Base-by-base conservation (phyloP, 108 stramenopile genomes). In the Nitzschia palea region DNA sequence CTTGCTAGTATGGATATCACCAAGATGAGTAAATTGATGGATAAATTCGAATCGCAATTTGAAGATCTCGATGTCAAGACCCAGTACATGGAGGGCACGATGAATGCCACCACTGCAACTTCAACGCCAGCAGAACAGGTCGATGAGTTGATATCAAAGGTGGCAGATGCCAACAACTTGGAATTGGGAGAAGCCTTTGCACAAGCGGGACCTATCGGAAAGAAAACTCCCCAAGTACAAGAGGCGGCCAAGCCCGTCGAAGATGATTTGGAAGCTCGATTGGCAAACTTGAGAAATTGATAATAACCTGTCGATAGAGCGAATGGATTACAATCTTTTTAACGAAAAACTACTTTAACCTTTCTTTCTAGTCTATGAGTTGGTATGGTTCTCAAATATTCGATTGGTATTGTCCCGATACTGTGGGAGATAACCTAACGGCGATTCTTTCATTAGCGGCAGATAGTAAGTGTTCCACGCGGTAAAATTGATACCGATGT, bases 31-130 rank as follows among this genome's bases (percentile, higher is more conserved):
- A 65, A 85, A 18, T 74, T 85, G 32, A 98, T 96, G 95, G 96
- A 97, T 64, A 88, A 96, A 65, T 99, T 99, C 70, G 98, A 99
- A 78, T 79, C 88, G 71, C 97, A 99, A 79, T 99, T 99, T 71
- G 99, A 98, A 76, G 97, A 97, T 81, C 81, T 98, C 81, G 99
- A 99, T 71, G 99, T 99, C 40, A 91, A 88, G 67, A 83, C 90
- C 44, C 83, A 85, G 28, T 95, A 94, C 71, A 98, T 99, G 98
- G 97, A 98, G 60, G 78, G 89, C 31, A 85, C 97, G 45, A 98
- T 99, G 93, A 90, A 94, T 78, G 82, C 85, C 15, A 94, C 95
- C n/a, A 97, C 99, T 1, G 93, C 97, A 29, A 89, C 87, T 48
- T 76, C 88, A 14, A 98, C 99, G 23, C 99, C 99, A 9, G 97